A percentile compares a stretch with the other conserved stretches of the same genome.
Conservation (phyloP, 345 rosid genomes). For the Cardamine chenopodiifolia region DNA sequence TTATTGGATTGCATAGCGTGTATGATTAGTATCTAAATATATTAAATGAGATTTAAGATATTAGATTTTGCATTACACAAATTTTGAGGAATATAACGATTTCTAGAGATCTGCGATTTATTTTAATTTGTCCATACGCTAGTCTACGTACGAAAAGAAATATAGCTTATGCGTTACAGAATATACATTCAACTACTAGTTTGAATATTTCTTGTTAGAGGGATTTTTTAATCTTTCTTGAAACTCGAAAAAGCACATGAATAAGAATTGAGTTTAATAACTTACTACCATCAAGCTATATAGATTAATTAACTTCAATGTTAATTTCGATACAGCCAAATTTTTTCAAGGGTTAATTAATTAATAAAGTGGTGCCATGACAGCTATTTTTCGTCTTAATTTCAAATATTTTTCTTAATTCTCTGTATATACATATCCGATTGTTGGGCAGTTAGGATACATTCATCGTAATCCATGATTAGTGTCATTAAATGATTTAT, state of each 20-base stretch:
- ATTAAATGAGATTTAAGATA: not conserved
- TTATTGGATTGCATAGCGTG: not conserved
- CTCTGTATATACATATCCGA: constrained; percentile 17
- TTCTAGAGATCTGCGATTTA: constrained; percentile 14
- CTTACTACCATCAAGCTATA: not conserved
- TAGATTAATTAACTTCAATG: not conserved
- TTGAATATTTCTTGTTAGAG: not conserved
- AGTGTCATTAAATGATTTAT: not conserved
- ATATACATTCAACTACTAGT: not conserved
- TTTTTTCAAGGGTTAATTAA: not conserved
- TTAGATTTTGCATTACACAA: not conserved
- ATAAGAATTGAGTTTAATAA: not conserved
- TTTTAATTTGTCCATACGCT: not conserved
- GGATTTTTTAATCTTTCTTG: not conserved
- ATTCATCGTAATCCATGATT: not conserved
- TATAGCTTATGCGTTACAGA: not conserved
- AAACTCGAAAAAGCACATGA: constrained; percentile 12
- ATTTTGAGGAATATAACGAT: constrained; percentile 11
- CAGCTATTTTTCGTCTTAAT: constrained; percentile 6
- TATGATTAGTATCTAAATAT: not conserved
- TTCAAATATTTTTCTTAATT: not conserved
- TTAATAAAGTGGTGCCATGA: not conserved
- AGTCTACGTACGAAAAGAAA: not conserved
- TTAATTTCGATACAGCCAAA: not conserved
- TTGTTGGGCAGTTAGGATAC: constrained; percentile 11